Percentiles rank a stretch among this genome's conserved stretches.
phyloP scores from a whole-genome alignment of 2,329 filamentous ascomycete genomes.

The Fusarium penzigii region DNA sequence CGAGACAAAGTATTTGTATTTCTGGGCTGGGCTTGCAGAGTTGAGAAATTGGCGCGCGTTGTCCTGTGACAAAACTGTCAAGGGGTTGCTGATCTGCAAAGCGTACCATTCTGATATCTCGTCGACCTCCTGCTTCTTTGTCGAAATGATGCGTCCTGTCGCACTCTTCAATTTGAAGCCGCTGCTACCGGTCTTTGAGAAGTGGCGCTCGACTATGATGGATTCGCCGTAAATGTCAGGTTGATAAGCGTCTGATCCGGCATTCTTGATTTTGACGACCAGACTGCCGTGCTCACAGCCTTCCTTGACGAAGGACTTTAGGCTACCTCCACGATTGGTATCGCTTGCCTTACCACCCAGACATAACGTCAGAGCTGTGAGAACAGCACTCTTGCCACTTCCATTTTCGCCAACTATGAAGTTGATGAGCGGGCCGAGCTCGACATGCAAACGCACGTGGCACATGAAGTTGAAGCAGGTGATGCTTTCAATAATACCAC shows the following conservation, averaged over 20 bases:
- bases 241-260: constrained; percentile 81
- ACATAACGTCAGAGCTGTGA: constrained; percentile 91
- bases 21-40: constrained; percentile 75
- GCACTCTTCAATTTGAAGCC: constrained; percentile 85
- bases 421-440: constrained; percentile 92
- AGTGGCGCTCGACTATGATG: constrained; percentile 90
- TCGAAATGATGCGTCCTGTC: constrained; percentile 71
- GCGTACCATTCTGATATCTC: constrained; percentile 93
- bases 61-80: constrained; percentile 95
- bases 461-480: constrained; percentile 97
- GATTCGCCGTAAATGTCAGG: constrained; percentile 78
- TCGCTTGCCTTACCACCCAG: constrained; percentile 92
- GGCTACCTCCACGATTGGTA: constrained; percentile 86
- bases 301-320: constrained; percentile 91
- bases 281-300: constrained; percentile 76
- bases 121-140: constrained; percentile 83
- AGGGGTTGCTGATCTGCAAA: constrained; percentile 92
- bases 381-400: constrained; percentile 93
- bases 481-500: constrained; percentile 85
- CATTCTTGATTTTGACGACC: constrained; percentile 86
- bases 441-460: constrained; percentile 76
- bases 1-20: constrained; percentile 96
- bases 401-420: constrained; percentile 98
- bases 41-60: constrained; percentile 93
- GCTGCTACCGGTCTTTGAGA: constrained; percentile 71